Percentiles rank a stretch among this genome's conserved stretches.
Evolutionary conservation across 2,329 filamentous ascomycete genomes (phyloP).

Genomic region (Alternaria sp.): DNA sequence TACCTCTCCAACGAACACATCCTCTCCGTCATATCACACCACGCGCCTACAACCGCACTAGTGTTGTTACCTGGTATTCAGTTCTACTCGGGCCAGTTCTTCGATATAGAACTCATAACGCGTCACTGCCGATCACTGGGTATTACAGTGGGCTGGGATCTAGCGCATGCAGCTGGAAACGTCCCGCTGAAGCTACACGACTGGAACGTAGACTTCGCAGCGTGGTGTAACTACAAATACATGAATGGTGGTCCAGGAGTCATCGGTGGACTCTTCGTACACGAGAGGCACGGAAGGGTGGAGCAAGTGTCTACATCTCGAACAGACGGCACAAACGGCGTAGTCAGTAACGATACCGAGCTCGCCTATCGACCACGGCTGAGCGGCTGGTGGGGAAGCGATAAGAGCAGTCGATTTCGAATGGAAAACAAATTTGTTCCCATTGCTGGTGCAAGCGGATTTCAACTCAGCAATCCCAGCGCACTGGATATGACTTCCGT

Average conservation of each 20-base stretch:
- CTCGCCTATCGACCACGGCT: conserved; percentile 69
- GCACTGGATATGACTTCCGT: conserved; percentile 80
- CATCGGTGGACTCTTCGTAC: conserved; percentile 82
- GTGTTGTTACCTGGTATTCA: conserved; percentile 86
- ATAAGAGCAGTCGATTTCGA: conserved; percentile 76
- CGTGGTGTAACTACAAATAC: conserved; percentile 96
- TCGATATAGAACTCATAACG: conserved; percentile 84
- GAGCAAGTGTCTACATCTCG: conserved; percentile 13
- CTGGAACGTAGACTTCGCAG: conserved; percentile 90
- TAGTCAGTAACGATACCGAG: conserved; percentile 41
- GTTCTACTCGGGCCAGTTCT: conserved; percentile 88
- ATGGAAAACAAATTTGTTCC: conserved; percentile 85
- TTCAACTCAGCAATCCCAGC: conserved; percentile 84
- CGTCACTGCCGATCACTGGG: conserved; percentile 73
- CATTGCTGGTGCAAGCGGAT: conserved; percentile 78
- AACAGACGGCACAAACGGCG: conserved; percentile 23
- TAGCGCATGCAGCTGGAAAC: conserved; percentile 86
- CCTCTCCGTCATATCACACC: conserved; percentile 73
- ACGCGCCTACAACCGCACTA: conserved; percentile 75
- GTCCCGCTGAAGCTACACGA: conserved; percentile 80
- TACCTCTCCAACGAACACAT: conserved; percentile 75
- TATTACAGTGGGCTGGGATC: conserved; percentile 83
- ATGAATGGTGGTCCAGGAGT: conserved; percentile 84
- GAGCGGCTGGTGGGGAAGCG: conserved; percentile 86
- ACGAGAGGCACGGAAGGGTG: conserved; percentile 74